A percentile compares a stretch with the other conserved stretches of the same genome.
phyloP scores from a whole-genome alignment of 257 asterid species.

The Jaltomata sinuosa region DNA sequence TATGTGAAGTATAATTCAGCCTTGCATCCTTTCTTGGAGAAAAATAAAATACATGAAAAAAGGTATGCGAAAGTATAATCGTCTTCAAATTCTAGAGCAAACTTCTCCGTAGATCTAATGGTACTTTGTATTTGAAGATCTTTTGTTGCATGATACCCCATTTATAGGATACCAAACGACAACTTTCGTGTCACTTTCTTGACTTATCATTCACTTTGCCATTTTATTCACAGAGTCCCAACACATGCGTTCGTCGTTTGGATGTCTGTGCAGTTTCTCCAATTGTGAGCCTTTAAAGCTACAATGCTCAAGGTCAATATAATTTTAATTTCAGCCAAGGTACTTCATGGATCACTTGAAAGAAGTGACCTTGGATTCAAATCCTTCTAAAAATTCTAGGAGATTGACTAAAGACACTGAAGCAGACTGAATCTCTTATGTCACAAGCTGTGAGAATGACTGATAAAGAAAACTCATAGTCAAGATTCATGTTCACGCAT shows the following conservation, averaged over 20 bases:
- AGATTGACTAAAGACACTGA: constrained; percentile 7
- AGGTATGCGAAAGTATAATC: not conserved
- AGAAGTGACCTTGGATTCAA: not conserved
- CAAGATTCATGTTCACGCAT: no score
- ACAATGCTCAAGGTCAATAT: constrained; percentile 10
- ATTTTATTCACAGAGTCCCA: constrained; percentile 3
- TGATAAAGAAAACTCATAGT: not conserved
- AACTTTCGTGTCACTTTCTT: constrained; percentile 12
- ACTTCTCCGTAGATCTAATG: not conserved
- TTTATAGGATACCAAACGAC: constrained; percentile 13
- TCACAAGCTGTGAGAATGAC: constrained; percentile 1
- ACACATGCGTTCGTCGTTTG: not conserved
- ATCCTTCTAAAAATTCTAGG: not conserved
- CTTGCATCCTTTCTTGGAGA: not conserved
- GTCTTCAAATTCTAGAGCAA: not conserved
- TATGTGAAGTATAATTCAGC: not conserved
- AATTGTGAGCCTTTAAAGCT: constrained; percentile 11
- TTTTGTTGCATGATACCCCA: constrained; percentile 20
- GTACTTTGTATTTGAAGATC: constrained; percentile 7
- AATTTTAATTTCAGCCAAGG: constrained; percentile 16
- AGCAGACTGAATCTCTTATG: constrained; percentile 14
- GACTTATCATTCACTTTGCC: constrained; percentile 23
- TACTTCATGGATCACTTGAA: not conserved
- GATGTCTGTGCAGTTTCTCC: constrained; percentile 10
- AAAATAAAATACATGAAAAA: not conserved